Conservation (phyloP, 495 filamentous ascomycete genomes). For the Aspergillus panamensis region DNA sequence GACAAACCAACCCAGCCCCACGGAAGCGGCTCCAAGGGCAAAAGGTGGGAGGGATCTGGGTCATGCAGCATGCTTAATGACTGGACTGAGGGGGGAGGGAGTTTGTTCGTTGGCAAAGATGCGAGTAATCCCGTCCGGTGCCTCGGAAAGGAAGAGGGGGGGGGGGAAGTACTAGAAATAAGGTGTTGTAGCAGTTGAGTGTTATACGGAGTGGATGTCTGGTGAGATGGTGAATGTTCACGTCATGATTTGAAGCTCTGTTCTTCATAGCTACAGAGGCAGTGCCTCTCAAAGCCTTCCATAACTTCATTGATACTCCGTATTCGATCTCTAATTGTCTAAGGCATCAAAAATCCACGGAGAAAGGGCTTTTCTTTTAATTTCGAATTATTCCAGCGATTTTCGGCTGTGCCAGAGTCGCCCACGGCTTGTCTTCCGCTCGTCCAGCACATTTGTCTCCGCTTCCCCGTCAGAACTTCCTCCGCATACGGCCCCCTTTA, state of each 20-base stretch:
- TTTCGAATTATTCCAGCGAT: neutral
- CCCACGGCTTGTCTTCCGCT: constrained; percentile 36
- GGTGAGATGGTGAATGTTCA: no score
- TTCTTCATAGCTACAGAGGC: no score
- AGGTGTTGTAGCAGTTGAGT: no score
- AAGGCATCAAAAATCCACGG: no score
- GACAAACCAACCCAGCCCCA: neutral
- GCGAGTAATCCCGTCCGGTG: neutral
- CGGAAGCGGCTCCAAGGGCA: neutral
- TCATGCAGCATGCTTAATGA: no score
- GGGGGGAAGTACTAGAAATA: no score
- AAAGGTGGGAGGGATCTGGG: neutral
- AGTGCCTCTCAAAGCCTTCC: no score
- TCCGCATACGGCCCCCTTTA: constrained; percentile 19
- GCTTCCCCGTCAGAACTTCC: constrained; percentile 39
- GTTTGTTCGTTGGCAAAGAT: neutral
- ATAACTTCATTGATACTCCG: no score
- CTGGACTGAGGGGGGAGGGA: no score
- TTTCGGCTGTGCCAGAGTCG: constrained; percentile 5
- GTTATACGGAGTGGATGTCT: no score
- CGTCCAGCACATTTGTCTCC: constrained; percentile 42
- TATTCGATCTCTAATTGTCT: no score
- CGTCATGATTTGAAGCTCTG: no score
- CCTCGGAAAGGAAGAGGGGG: neutral
- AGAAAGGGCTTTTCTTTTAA: neutral